These are phyloP conservation scores for Drechslera avenae DNA, from an alignment of 2,329 filamentous ascomycete species.

Conservation along the genomic window DNA sequence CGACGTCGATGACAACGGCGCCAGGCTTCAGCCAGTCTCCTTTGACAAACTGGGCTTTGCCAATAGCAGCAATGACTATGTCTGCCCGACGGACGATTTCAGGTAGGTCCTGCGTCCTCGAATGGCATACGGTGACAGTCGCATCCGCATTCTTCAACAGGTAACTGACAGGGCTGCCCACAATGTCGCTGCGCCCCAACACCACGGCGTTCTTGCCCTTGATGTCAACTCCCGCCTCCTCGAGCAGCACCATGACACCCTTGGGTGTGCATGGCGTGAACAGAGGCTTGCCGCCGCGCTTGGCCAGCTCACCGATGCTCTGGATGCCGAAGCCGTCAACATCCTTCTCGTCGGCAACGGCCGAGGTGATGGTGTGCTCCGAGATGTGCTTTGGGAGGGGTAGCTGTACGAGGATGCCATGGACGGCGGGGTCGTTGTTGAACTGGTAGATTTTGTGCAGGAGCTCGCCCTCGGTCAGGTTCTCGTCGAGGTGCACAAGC, in stretches of 20 bases:
- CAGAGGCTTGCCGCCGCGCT: conserved; percentile 85
- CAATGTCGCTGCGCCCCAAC: conserved; percentile 92
- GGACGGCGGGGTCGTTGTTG: conserved; percentile 85
- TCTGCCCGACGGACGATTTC: conserved; percentile 82
- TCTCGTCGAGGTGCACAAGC: conserved; percentile 80
- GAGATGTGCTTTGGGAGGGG: conserved; percentile 88
- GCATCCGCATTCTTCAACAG: conserved; percentile 94
- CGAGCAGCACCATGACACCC: conserved; percentile 90
- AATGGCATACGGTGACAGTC: conserved; percentile 96
- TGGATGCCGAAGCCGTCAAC: conserved; percentile 93
- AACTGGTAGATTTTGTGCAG: conserved; percentile 78
- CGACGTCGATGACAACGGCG: conserved; percentile 95
- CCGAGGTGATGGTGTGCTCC: conserved; percentile 87
- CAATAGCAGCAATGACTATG: conserved; percentile 90
- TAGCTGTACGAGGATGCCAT: conserved; percentile 92
- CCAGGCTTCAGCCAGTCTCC: conserved; percentile 95
- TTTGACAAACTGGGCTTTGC: conserved; percentile 83
- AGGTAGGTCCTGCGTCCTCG: conserved; percentile 75
- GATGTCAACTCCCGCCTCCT: conserved; percentile 81
- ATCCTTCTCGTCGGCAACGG: conserved; percentile 92
- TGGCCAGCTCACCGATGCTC: conserved; percentile 97
- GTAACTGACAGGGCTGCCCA: conserved; percentile 95
- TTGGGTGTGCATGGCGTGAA: conserved; percentile 97
- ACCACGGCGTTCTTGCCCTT: conserved; percentile 94
- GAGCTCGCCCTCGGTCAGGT: conserved; percentile 82